These are phyloP conservation scores for Phytopythium vexans DNA, from an alignment of 352 stramenopile species.

Conservation along the genomic window DNA sequence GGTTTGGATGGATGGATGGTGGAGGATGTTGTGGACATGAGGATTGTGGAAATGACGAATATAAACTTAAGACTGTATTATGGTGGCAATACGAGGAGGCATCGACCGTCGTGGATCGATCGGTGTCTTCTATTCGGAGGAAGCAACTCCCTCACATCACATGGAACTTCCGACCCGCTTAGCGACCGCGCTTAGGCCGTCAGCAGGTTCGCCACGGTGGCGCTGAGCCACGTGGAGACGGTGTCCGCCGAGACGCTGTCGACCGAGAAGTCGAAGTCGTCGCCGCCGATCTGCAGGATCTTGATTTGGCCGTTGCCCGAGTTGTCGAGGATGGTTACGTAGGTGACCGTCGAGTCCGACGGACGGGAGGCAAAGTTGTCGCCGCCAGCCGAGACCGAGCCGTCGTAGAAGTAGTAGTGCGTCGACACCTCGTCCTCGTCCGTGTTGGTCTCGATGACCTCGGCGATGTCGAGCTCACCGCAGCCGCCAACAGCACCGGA, in stretches of 20 bases:
- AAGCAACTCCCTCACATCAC: no score
- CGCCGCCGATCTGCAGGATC: conserved; percentile 35
- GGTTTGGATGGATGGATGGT: no score
- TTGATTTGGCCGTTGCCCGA: conserved; percentile 31
- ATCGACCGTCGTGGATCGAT: no score
- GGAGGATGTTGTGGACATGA: no score
- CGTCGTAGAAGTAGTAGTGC: conserved; percentile 76
- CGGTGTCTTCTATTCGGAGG: no score
- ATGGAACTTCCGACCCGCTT: no score
- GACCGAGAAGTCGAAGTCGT: conserved; percentile 38
- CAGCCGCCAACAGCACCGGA: conserved; percentile 48
- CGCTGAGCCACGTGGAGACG: conserved; percentile 28
- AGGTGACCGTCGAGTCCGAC: conserved; percentile 29
- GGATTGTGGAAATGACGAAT: no score
- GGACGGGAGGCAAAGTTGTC: conserved; percentile 42
- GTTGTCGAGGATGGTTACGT: conserved; percentile 54
- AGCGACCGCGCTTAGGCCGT: conserved; percentile 3
- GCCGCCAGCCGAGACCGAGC: conserved; percentile 27
- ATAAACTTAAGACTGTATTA: no score
- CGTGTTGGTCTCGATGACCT: conserved; percentile 66
- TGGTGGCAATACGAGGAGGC: no score
- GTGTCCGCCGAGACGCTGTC: conserved; percentile 23
- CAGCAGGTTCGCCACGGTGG: conserved; percentile 36
- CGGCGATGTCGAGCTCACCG: conserved; percentile 67
- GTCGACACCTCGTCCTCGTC: conserved; percentile 54